Base-by-base conservation (phyloP, 257 asterid species). In the Penstemon barbatus region DNA sequence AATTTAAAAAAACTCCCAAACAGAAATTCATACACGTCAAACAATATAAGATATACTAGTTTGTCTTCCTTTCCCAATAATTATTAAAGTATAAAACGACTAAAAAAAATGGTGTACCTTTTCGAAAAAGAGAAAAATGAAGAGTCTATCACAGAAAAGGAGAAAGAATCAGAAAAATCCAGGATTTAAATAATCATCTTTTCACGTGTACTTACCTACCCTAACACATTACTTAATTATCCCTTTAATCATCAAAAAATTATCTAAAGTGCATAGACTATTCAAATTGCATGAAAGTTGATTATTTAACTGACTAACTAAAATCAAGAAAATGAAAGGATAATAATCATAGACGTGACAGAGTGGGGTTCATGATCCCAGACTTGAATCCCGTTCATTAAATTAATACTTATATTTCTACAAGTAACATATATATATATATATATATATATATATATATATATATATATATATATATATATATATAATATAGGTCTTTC, bases 121-220 rank as follows among this genome's bases (percentile, higher is more conserved):
- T 46, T 8, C 52, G 12, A 46, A 46, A 46, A n/a, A 7, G 52
- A 46, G 12, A 46, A 46, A n/a, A 4, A 46, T 6, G 12, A 46
- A 46, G 52, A 25, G 10, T 46, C 6, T 43, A 50, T 42, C 36
- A 37, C 15, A 4, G 0, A 3, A 7, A n/a, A 25, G 5, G 4
- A 38, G 48, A 42, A 65, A 52, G n/a, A 40, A 7, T 40, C 33
- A 19, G 18, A 13, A 50, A 36, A 65, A 37, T 43, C 15, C 37
- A 18, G 53, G 63, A 43, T 59, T 15, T 2, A 3, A 61, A 19
- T 12, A 57, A 4, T 73, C 57, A 59, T 37, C 4, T 39, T 18
- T 57, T 51, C 74, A 71, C 71, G 67, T 76, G 77, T 66, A 74
- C 71, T 71, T 71, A 60, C 25, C 60, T 70, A 71, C 66, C 19